These are phyloP conservation scores for Mortierella sp. DNA, from an alignment of 371 early-diverging fungal genomes.

Conservation along the genomic window DNA sequence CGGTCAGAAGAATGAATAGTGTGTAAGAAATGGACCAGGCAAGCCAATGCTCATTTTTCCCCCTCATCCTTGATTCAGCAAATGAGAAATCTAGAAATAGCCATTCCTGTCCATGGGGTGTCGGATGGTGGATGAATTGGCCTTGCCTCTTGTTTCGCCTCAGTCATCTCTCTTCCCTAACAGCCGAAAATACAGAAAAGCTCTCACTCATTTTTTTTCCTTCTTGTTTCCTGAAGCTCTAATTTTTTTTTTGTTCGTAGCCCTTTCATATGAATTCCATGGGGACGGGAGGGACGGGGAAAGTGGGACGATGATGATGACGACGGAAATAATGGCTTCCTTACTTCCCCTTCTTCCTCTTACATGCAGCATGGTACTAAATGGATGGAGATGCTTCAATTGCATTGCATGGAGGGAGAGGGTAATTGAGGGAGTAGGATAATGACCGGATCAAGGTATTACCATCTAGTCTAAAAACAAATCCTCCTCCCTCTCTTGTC, in stretches of 20 bases:
- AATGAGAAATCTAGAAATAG: not conserved
- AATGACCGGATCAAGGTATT: not conserved
- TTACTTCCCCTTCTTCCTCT: not conserved
- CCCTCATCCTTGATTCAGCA: not conserved
- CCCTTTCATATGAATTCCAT: not conserved
- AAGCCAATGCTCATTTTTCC: not conserved
- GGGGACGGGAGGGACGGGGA: not conserved
- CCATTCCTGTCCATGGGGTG: not conserved
- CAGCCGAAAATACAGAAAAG: not conserved
- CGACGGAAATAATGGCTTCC: not conserved
- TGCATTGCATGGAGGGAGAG: not conserved
- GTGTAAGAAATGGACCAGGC: not conserved
- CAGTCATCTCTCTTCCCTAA: not conserved
- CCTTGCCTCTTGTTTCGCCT: not conserved
- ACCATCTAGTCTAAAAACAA: not conserved
- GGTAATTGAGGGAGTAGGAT: not conserved
- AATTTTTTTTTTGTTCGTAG: conserved; percentile 9
- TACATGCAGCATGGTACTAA: not conserved
- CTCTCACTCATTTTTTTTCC: too few species aligned
- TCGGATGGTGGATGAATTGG: not conserved
- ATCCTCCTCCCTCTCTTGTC: not conserved
- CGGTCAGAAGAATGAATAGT: not conserved
- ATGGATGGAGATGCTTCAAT: not conserved
- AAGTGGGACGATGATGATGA: not conserved
- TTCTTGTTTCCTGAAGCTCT: not conserved